Percentiles rank a stretch among this genome's conserved stretches.
These are phyloP conservation scores for Botrytis medusae DNA, from an alignment of 2,329 filamentous ascomycete species.

Conservation along the genomic window DNA sequence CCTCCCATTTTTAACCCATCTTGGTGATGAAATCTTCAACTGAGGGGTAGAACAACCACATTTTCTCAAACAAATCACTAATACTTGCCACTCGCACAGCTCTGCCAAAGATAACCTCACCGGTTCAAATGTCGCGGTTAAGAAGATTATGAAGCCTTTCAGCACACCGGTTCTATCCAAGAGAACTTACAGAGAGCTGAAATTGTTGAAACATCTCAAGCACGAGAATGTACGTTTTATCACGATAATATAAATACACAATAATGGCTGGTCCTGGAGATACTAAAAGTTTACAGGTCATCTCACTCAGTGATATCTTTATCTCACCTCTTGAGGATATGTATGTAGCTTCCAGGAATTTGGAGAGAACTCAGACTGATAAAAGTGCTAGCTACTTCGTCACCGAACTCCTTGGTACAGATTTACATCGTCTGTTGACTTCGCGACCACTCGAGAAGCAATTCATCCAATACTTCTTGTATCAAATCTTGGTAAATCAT, in stretches of 20 bases:
- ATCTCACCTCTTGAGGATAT: conserved; percentile 99
- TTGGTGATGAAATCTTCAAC: neutral
- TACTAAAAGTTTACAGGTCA: conserved; percentile 62
- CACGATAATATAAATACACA: neutral
- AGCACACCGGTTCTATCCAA: conserved; percentile 98
- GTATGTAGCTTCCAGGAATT: conserved; percentile 50
- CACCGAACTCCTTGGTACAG: conserved; percentile 94
- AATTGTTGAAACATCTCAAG: conserved; percentile 91
- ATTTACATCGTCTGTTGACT: conserved; percentile 91
- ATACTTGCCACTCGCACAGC: conserved; percentile 50
- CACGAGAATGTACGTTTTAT: conserved; percentile 79
- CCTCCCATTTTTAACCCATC: conserved; percentile 4
- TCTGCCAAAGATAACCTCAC: conserved; percentile 98
- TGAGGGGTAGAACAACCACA: conserved; percentile 15
- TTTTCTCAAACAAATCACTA: conserved; percentile 23
- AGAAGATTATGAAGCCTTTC: conserved; percentile 99
- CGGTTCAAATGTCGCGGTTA: conserved; percentile 93
- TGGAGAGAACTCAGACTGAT: conserved; percentile 32
- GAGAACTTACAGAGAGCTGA: conserved; percentile 95
- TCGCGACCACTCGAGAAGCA: conserved; percentile 97
- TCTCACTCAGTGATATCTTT: conserved; percentile 98
- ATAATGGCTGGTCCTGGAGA: conserved; percentile 14
- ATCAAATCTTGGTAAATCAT: conserved; percentile 86
- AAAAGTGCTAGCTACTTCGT: conserved; percentile 79
- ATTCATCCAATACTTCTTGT: conserved; percentile 99